Base-by-base conservation (phyloP, 129 eudicot genomes). In the Heracleum sosnowskyi region DNA sequence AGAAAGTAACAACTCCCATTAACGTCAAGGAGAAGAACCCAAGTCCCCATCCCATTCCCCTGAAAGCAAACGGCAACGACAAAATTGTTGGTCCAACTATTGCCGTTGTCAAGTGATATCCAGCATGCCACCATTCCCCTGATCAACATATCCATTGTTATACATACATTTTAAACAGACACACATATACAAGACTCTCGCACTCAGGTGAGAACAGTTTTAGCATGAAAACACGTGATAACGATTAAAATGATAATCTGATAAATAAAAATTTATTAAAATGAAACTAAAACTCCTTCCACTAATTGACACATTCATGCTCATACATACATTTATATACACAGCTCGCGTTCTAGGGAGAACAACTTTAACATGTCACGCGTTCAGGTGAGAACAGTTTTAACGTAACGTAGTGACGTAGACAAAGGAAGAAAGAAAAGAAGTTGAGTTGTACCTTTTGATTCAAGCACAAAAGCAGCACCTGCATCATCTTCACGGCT, bases 41-140 rank as follows among this genome's bases (percentile, higher is more conserved):
- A 31, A 82, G 51, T 15, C 84, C 93, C 98, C 98, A 94, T 22
- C 98, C 98, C 51, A 94, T 71, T 22, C 97, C 97, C 69, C 96
- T 81, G 82, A 93, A 91, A 8, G 90, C 93, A 73, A 89, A 93
- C 49, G 98, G 98, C 45, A 93, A 77, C 29, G 97, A 84, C 76
- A 93, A 85, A 81, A 93, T 84, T 3, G 97, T 85, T 36, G 98
- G 98, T 28, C 97, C 98, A 82, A 94, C 98, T 75, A 94, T 94
- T 41, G 98, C 98, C 60, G 97, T 94, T 28, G 93, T 89, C 60
- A 94, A 78, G 76, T 94, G 98, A 76, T 79, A 94, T 69, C 98
- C 98, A 7, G 97, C 97, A 74, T 94, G 98, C 88, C 91, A 94
- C 98, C 98, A 94, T 79, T 95, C 86, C 51, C 98, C 98, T 93